Evolutionary conservation across 352 stramenopile genomes (phyloP).

Genomic region (Pseudoperonospora humuli): DNA sequence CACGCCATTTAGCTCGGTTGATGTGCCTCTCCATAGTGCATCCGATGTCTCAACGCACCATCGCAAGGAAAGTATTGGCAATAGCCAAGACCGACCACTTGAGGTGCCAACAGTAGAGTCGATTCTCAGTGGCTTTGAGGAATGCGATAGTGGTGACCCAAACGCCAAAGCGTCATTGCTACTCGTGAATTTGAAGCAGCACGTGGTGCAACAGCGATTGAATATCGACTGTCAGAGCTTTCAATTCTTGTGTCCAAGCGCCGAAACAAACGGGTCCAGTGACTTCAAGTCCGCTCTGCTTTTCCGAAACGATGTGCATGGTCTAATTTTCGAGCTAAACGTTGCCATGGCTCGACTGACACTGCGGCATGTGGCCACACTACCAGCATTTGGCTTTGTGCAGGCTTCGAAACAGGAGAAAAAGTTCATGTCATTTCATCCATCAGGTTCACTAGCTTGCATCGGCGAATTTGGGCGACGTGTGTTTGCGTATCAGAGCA

Average conservation of each 20-base stretch:
- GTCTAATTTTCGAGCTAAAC: constrained; percentile 48
- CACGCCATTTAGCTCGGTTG: constrained; percentile 65
- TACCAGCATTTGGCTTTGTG: constrained; percentile 78
- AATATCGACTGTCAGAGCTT: constrained; percentile 66
- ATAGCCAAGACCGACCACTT: constrained; percentile 20
- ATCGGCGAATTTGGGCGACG: constrained; percentile 76
- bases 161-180: constrained; percentile 58
- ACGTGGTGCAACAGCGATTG: constrained; percentile 34
- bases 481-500: constrained; percentile 65
- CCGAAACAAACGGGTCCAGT: constrained; percentile 8
- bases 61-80: constrained; percentile 23
- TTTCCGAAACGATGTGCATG: constrained; percentile 81
- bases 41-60: constrained; percentile 23
- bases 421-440: constrained; percentile 69
- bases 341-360: constrained; percentile 14
- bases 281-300: constrained; percentile 36
- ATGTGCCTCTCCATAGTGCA: constrained; percentile 42
- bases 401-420: constrained; percentile 85
- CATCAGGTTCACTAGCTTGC: constrained; percentile 42
- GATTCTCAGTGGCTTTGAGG: constrained; percentile 70
- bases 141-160: constrained; percentile 71
- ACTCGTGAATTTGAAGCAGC: constrained; percentile 32
- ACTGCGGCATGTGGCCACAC: constrained; percentile 41
- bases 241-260: constrained; percentile 44
- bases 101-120: constrained; percentile 69